These are phyloP conservation scores for Sarcodon aspratus DNA, from an alignment of 768 basidiomycete species.

Conservation along the genomic window DNA sequence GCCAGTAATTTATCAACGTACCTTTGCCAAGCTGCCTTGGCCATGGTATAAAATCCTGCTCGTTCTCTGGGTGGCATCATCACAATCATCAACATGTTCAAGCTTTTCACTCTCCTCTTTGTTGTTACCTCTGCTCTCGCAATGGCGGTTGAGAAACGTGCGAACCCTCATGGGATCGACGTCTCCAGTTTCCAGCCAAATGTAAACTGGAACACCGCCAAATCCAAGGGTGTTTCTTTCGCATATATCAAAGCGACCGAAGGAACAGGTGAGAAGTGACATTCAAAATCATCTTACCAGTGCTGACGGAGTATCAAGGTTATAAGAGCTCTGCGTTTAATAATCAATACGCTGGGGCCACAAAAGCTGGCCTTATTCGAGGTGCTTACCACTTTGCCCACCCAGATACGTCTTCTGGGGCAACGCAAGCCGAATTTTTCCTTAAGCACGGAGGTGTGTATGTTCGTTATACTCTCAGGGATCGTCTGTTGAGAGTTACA, in stretches of 20 bases:
- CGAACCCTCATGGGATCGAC: slow-evolving; percentile 39
- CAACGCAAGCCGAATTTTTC: slow-evolving; percentile 49
- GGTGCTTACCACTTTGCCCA: slow-evolving; percentile 54
- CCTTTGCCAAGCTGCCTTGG: too few relatives aligned
- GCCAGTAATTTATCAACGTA: too few relatives aligned
- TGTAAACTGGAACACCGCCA: slow-evolving; percentile 42
- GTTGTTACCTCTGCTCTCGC: too few relatives aligned
- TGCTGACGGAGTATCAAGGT: slow-evolving; percentile 5
- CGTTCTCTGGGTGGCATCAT: too few relatives aligned
- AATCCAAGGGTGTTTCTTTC: slow-evolving; percentile 39
- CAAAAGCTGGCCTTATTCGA: slow-evolving; percentile 42
- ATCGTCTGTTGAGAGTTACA: neutral
- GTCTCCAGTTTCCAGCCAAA: slow-evolving; percentile 38
- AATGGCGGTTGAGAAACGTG: slow-evolving; percentile 17
- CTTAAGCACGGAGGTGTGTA: slow-evolving; percentile 38
- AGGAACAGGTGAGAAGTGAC: slow-evolving; percentile 29
- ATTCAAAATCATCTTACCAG: slow-evolving; percentile 7
- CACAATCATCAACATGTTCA: too few relatives aligned
- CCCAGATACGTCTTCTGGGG: slow-evolving; percentile 41
- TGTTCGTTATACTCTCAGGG: neutral
- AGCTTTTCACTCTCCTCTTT: too few relatives aligned
- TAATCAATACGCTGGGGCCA: slow-evolving; percentile 43
- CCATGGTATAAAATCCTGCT: too few relatives aligned
- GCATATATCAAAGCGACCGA: slow-evolving; percentile 63
- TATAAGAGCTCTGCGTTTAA: slow-evolving; percentile 35